Evolutionary conservation across 345 rosid genomes (phyloP), one percentile per base, ranked within the genome.

Genomic region (Microthlaspi erraticum): DNA sequence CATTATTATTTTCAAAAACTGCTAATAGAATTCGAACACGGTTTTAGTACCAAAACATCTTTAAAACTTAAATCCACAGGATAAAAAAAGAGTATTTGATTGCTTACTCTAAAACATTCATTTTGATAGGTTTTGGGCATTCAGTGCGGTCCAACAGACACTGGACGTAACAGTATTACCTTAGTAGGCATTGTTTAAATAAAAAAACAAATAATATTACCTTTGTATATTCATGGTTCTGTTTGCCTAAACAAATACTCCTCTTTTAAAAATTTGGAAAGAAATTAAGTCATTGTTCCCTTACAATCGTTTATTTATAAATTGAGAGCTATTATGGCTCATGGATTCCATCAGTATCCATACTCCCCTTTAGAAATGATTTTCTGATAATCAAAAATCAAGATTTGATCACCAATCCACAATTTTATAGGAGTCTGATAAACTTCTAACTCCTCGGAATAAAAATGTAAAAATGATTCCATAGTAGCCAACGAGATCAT

Each of bases 401-500:
- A 18, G 29, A 8, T 29, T n/a, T 33, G 18, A 1, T 32, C 31
- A 62, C 29, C 31, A 63, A 43, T 14, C 23, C 46, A 3, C 36
- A 13, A 17, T 2, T 38, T 19, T 4, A 7, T 19, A 8, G 5
- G 17, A 20, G 8, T 26, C 20, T 53, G 29, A 34, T 14, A 43
- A 44, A 48, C 19, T 33, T 45, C 0, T 23, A 36, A 46, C 11
- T n/a, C 1, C 10, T 12, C 20, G 7, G 11, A 26, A 18, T 6
- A 42, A 37, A 70, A 51, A 34, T 3, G 7, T 20, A 23, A 26
- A 16, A 52, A 41, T 39, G 18, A 56, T 68, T 44, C 55, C 20
- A 2, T 23, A 23, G 12, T 44, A 44, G 64, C 69, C 63, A 71
- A 62, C 61, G 45, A 64, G 71, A 23, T 26, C 29, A 26, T 20